phyloP scores from a whole-genome alignment of 73 alveolate genomes.

The Stentor coeruleus region DNA sequence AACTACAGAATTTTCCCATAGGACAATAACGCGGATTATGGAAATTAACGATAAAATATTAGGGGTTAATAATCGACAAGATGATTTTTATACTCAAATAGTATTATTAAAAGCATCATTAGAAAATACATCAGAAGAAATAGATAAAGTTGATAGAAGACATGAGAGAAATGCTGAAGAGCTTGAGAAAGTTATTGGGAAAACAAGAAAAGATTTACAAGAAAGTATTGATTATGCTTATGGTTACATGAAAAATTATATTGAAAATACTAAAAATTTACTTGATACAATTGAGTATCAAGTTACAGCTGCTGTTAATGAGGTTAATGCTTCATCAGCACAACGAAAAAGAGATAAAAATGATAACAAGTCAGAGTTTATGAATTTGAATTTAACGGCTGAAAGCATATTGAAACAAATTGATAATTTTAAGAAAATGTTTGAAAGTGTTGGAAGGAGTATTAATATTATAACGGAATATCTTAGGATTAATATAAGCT shows the following conservation, averaged over 20 bases:
- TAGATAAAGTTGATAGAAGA: background rate
- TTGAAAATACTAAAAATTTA: background rate
- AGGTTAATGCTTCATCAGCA: background rate
- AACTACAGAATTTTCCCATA: background rate
- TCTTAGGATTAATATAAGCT: background rate
- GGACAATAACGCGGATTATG: background rate
- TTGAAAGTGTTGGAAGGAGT: background rate
- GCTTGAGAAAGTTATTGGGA: background rate
- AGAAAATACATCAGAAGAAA: background rate
- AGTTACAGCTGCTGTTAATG: constrained; percentile 15
- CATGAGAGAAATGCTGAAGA: background rate
- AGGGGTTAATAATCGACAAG: background rate
- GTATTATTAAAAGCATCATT: background rate
- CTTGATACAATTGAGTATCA: background rate
- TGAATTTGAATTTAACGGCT: background rate
- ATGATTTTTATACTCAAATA: background rate
- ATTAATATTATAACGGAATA: background rate
- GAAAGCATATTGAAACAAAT: background rate
- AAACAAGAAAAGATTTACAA: background rate
- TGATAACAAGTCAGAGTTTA: background rate
- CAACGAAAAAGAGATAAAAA: constrained; percentile 15
- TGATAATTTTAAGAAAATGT: background rate
- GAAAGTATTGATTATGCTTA: background rate
- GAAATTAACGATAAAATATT: background rate
- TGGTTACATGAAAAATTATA: too few relatives aligned